A percentile compares a stretch with the other conserved stretches of the same genome.
Evolutionary conservation across 2,329 filamentous ascomycete species (phyloP).

Genomic region (Hypocrella siamensis): DNA sequence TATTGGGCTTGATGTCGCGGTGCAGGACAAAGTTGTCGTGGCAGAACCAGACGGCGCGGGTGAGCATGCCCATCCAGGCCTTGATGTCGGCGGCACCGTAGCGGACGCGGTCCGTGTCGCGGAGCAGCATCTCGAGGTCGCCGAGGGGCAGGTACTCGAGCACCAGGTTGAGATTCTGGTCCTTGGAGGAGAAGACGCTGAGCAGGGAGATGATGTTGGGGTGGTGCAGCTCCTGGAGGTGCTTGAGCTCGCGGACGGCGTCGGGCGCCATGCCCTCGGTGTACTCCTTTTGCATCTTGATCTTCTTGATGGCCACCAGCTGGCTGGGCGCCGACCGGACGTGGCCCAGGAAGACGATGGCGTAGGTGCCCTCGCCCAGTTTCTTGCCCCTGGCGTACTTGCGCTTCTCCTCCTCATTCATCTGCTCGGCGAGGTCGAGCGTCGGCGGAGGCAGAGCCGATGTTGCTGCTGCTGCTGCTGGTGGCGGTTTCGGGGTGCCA

Average conservation of each 20-base stretch:
- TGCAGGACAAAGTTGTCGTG: constrained; percentile 90
- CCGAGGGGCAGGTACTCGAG: constrained; percentile 89
- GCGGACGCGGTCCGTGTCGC: constrained; percentile 59
- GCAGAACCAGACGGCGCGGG: constrained; percentile 85
- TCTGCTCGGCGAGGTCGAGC: constrained; percentile 57
- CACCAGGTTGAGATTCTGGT: constrained; percentile 91
- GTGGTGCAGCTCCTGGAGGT: constrained; percentile 84
- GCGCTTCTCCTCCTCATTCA: constrained; percentile 66
- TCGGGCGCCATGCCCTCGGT: constrained; percentile 87
- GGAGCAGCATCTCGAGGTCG: constrained; percentile 87
- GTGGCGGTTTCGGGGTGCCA: constrained; percentile 25
- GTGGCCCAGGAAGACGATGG: constrained; percentile 83
- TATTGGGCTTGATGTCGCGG: constrained; percentile 98
- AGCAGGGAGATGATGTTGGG: constrained; percentile 90
- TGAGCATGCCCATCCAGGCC: constrained; percentile 97
- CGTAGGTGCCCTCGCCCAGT: constrained; percentile 92
- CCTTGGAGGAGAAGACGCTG: constrained; percentile 87
- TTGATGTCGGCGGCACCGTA: constrained; percentile 90
- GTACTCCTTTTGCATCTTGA: constrained; percentile 75
- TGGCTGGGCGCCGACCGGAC: constrained; percentile 54
- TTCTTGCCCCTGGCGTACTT: constrained; percentile 92
- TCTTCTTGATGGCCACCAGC: constrained; percentile 85
- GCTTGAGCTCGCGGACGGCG: constrained; percentile 88
- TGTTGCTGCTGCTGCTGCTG: constrained; percentile 1
- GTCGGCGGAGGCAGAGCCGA: constrained; percentile 18